Evolutionary conservation across 2,329 filamentous ascomycete genomes (phyloP), one percentile per base, ranked within the genome.

Genomic region (Clonostachys rosea): DNA sequence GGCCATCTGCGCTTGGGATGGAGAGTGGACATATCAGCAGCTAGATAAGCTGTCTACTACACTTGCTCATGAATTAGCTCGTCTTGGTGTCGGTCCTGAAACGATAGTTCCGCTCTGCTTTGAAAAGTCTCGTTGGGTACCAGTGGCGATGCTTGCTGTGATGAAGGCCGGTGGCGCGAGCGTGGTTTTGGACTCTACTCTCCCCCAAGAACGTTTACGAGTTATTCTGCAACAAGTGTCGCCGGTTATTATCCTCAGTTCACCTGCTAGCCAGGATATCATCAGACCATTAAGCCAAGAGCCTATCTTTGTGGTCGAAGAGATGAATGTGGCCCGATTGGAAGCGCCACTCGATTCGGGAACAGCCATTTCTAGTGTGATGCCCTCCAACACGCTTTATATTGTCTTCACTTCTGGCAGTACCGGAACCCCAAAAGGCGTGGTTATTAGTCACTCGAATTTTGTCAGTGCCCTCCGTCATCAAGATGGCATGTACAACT

Each of bases 1-100:
- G 5, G 70, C 71, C 18, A 62, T 74, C 30, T 55, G 66, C 42
- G 70, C 70, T 3, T 73, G 69, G 69, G 70, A 74, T 48, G 70
- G 70, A 50, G 42, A 48, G 16, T 24, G 40, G 17, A 48, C 42
- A 14, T 48, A 48, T 37, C 20, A 20, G 8, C n/a, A 46, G 35
- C 44, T 46, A 2, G 44, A 46, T 14, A 33, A 34, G 12, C 42
- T 43, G 9, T 43, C 45, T 11, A 30, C 40, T 6, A 35, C 13
- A n/a, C 24, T 43, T 5, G 20, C 45, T 8, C 2, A 12, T n/a
- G 33, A 39, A 7, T 37, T 47, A 2, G 16, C 16, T 12, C 12
- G 40, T 16, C 17, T 33, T 11, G 54, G 52, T 8, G 47, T 56
- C 37, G 46, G 48, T 12, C 41, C 35, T 39, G 50, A 47, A n/a